Evolutionary conservation across 2,329 filamentous ascomycete species (phyloP).

Genomic region (Alternaria gansuensis): DNA sequence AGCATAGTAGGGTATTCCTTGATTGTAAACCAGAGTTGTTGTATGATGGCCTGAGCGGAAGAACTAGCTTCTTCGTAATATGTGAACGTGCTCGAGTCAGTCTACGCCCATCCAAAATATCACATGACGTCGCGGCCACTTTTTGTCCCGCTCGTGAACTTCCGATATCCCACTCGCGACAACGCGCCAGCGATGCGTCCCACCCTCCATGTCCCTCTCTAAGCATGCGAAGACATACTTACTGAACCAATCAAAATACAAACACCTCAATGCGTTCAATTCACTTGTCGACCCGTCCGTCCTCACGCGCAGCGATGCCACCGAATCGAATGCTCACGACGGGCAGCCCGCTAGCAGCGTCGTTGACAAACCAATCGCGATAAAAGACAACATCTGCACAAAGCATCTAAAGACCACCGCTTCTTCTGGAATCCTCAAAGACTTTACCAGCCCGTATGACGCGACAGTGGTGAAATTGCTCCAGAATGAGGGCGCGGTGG

Average conservation of each 20-base stretch:
- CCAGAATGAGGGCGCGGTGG: constrained; percentile 66
- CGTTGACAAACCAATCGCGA: constrained; percentile 52
- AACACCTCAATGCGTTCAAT: constrained; percentile 54
- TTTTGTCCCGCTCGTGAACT: constrained; percentile 21
- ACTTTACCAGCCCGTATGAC: constrained; percentile 78
- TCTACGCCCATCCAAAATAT: neutral
- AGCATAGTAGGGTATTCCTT: neutral
- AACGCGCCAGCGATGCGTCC: constrained; percentile 37
- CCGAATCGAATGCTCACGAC: constrained; percentile 18
- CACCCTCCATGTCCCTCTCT: constrained; percentile 52
- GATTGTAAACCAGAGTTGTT: neutral
- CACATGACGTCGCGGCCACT: constrained; percentile 29
- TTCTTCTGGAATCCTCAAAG: constrained; percentile 74
- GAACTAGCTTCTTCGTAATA: neutral
- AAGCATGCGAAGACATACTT: constrained; percentile 49
- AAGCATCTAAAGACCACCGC: constrained; percentile 72
- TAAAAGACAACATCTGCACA: constrained; percentile 64
- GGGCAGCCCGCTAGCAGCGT: neutral
- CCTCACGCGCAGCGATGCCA: constrained; percentile 31
- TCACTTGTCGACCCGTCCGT: constrained; percentile 32
- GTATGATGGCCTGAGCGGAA: neutral
- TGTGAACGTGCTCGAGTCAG: constrained; percentile 12
- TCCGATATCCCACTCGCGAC: constrained; percentile 15
- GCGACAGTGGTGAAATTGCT: constrained; percentile 81
- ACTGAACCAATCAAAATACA: constrained; percentile 45